Base-by-base conservation (phyloP, 1,139 yeast genomes). In the Protomyces arabidopsidicola region DNA sequence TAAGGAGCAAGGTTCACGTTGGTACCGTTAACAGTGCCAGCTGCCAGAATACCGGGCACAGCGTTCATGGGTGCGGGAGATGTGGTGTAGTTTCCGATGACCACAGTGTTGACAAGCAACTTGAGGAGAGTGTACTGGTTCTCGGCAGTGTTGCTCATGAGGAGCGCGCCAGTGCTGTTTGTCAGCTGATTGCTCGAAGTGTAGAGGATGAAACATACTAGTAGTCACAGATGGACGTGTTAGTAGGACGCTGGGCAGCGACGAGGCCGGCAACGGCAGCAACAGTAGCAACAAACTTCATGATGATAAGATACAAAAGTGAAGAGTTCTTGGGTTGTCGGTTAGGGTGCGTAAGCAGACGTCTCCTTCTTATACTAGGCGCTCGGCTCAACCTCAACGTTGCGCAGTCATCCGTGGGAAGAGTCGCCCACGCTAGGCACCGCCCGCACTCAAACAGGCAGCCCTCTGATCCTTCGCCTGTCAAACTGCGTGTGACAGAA, bases 171-270 rank as follows among this genome's bases (percentile, higher is more conserved):
- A 34, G 61, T 57, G 50, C 48, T 42, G 48, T 14, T 1, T 38
- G 42, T 38, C 12, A 38, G 42, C 14, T 5, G 42, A 38, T 38
- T 14, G 16, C 16, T n/a, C 42, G 16, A 38, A 10, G 12, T 38
- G 16, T 16, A 38, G 6, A 14, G 12, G 3, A 38, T 14, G 6
- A 16, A 18, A 16, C 48, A 42, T 42, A 42, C 48, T 57, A 57
- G 61, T 57, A 57, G 52, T 57, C 61, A 38, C 61, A 57, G 55
- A 57, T 57, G 35, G 61, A 57, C 22, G 61, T 50, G 55, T 57
- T 57, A 20, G 55, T 50, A n/a, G 61, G 61, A 22, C 61, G 38
- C 61, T 57, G 61, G 10, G 61, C 61, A 16, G 61, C 45, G 39
- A 57, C 55, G 24, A 57, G 54, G 36, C 55, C 61, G 16, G 55